Percentiles rank a stretch among this genome's conserved stretches.
Evolutionary conservation across 805 yeast species (phyloP).

Genomic region (Metschnikowia amazonensis): DNA sequence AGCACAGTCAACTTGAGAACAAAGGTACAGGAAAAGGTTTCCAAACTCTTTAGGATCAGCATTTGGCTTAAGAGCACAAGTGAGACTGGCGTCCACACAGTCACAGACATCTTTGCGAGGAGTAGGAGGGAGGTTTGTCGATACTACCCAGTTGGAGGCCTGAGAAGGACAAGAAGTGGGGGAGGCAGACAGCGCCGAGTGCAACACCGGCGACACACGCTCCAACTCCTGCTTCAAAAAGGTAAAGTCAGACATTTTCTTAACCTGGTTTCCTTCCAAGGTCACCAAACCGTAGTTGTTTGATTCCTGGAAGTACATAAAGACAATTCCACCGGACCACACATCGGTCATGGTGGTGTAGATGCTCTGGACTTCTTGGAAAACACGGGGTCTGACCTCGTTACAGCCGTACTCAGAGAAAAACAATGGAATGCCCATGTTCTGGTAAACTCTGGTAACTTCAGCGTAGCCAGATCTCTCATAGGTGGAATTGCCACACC

Average conservation of each 20-base stretch:
- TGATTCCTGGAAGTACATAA: constrained; percentile 76
- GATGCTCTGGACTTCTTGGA: constrained; percentile 66
- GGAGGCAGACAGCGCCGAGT: constrained; percentile 22
- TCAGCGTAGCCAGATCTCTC: constrained; percentile 58
- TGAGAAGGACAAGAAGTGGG: constrained; percentile 36
- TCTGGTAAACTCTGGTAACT: constrained; percentile 60
- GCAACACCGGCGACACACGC: constrained; percentile 44
- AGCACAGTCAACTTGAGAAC: constrained; percentile 33
- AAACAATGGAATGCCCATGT: constrained; percentile 68
- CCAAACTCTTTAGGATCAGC: constrained; percentile 32
- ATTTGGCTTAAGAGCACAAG: constrained; percentile 31
- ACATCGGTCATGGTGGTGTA: constrained; percentile 71
- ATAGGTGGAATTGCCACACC: constrained; percentile 72
- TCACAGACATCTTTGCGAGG: constrained; percentile 36
- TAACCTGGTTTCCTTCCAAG: constrained; percentile 42
- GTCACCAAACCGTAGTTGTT: constrained; percentile 74
- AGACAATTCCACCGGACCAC: constrained; percentile 90
- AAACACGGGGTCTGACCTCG: constrained; percentile 61
- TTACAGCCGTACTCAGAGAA: constrained; percentile 86
- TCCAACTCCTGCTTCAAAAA: constrained; percentile 42
- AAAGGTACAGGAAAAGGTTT: constrained; percentile 32
- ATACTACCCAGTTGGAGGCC: constrained; percentile 35
- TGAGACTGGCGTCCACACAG: constrained; percentile 32
- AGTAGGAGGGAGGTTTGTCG: constrained; percentile 42
- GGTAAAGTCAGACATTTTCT: constrained; percentile 61